Evolutionary conservation across 192 early-diverging fungal genomes (phyloP).

Genomic region (Gonapodya sp.): DNA sequence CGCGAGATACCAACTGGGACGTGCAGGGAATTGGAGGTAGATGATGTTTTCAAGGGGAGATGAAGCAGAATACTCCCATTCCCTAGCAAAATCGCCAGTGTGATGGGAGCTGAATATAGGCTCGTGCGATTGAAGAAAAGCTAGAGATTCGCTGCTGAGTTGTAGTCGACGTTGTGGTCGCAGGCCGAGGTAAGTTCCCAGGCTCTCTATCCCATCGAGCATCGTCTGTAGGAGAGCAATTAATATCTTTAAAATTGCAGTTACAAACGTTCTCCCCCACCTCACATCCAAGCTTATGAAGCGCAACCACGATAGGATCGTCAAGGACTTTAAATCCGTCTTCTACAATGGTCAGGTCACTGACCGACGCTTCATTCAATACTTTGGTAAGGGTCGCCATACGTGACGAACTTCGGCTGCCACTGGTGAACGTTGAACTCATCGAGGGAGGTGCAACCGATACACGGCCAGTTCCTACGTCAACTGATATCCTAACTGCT

Average conservation of each 20-base stretch:
- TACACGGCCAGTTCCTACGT: neutral
- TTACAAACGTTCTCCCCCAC: too few relatives aligned
- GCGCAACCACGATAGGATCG: neutral
- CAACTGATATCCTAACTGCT: neutral
- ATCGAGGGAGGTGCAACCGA: neutral
- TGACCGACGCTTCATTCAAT: neutral
- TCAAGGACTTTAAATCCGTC: neutral
- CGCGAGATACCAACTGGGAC: neutral
- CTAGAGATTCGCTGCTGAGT: neutral
- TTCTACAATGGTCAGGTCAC: neutral
- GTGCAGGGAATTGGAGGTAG: neutral
- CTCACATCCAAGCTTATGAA: neutral
- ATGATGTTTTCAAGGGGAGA: neutral
- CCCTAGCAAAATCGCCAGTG: neutral
- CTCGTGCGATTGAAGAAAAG: neutral
- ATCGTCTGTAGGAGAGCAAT: neutral
- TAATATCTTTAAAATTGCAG: too few relatives aligned
- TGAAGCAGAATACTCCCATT: neutral
- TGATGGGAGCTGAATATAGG: neutral
- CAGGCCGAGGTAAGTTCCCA: neutral
- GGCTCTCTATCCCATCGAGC: neutral
- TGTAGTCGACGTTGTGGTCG: neutral
- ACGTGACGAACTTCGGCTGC: neutral
- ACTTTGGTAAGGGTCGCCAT: neutral
- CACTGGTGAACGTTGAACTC: neutral